Evolutionary conservation across 805 yeast genomes (phyloP).

Genomic region (Saccharomycopsis fibuligera): DNA sequence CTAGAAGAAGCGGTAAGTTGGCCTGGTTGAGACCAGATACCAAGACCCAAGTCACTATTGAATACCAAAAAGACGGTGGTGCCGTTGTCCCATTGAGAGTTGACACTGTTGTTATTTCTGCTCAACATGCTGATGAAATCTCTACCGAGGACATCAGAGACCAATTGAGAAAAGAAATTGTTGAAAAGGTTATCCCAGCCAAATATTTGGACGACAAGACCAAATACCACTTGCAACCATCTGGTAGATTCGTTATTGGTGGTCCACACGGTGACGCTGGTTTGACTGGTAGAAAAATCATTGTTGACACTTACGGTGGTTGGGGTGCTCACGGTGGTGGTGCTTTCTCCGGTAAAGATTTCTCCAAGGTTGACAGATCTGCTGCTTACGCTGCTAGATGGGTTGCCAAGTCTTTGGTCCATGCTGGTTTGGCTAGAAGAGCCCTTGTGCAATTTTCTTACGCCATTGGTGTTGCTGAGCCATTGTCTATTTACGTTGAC

Average conservation of each 20-base stretch:
- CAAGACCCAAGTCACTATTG: conserved; percentile 98
- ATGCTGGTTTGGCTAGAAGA: conserved; percentile 94
- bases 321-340: conserved; percentile 99
- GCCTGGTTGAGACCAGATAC: conserved; percentile 99
- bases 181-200: conserved; percentile 89
- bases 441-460: conserved; percentile 97
- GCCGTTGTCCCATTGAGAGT: conserved; percentile 94
- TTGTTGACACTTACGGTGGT: conserved; percentile 99
- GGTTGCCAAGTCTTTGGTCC: conserved; percentile 98
- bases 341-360: conserved; percentile 99
- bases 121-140: conserved; percentile 96
- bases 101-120: conserved; percentile 94
- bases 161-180: conserved; percentile 69
- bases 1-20: conserved; percentile 92
- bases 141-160: conserved; percentile 86
- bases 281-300: conserved; percentile 98
- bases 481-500: conserved; percentile 94
- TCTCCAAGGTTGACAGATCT: conserved; percentile 99
- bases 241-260: conserved; percentile 99
- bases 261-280: conserved; percentile 99
- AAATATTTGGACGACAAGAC: conserved; percentile 90
- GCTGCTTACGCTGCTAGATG: conserved; percentile 99
- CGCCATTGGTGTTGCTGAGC: conserved; percentile 99
- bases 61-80: conserved; percentile 90
- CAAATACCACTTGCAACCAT: conserved; percentile 96